Percentiles rank a stretch among this genome's conserved stretches.
Evolutionary conservation across 345 rosid genomes (phyloP).

Genomic region (Euphorbia pulcherrima): DNA sequence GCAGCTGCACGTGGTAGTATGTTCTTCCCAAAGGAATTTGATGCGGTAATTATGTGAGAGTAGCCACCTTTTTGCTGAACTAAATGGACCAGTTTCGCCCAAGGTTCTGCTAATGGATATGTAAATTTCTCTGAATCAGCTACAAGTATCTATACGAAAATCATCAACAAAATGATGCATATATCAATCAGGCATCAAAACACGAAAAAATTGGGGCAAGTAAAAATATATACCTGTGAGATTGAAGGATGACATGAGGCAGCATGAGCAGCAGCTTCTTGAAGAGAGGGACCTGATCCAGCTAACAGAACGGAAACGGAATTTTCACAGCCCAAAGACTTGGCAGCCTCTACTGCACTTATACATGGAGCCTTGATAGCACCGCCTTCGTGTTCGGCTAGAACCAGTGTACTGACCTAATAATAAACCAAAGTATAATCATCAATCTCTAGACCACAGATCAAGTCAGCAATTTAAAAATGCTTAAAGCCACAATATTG

Average conservation of each 20-base stretch:
- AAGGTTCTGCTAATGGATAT: conserved; percentile 75
- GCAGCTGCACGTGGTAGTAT: conserved; percentile 88
- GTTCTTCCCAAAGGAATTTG: conserved; percentile 91
- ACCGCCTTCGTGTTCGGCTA: conserved; percentile 82
- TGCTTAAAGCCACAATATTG: background rate
- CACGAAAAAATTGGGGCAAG: background rate
- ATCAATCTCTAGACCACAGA: background rate
- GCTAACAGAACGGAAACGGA: conserved; percentile 68
- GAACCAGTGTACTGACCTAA: conserved; percentile 68
- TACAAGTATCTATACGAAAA: conserved; percentile 59
- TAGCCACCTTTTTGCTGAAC: conserved; percentile 63
- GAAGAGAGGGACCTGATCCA: conserved; percentile 77
- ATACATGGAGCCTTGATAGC: conserved; percentile 53
- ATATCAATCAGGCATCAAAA: background rate
- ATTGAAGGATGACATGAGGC: conserved; percentile 71
- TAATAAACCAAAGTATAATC: background rate
- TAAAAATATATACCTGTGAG: conserved; percentile 46
- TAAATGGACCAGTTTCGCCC: conserved; percentile 75
- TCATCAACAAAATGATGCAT: background rate
- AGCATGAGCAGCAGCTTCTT: conserved; percentile 67
- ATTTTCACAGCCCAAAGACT: conserved; percentile 43
- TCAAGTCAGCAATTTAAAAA: background rate
- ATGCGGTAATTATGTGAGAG: conserved; percentile 69
- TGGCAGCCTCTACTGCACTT: conserved; percentile 80
- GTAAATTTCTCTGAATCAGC: conserved; percentile 79